These are phyloP conservation scores for Cystofilobasidium bisporidii DNA, from an alignment of 768 basidiomycete genomes.

Conservation along the genomic window DNA sequence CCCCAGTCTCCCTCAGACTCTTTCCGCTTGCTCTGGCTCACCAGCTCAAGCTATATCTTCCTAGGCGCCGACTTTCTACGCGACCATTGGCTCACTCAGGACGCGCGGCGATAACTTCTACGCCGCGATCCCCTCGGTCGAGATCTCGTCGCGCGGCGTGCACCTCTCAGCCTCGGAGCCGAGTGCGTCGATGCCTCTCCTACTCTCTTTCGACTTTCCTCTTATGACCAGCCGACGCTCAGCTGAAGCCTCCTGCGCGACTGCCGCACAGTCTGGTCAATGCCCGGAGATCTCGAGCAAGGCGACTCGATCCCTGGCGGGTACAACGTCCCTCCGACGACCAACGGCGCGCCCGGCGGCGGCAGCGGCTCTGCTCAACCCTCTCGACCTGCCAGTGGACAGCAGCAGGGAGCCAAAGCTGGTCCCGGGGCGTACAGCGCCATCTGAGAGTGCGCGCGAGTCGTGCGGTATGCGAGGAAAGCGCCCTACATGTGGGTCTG, in stretches of 20 bases:
- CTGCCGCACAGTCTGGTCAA: constrained; percentile 9
- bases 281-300: constrained; percentile 16
- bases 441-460: not conserved
- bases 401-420: not conserved
- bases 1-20: too few relatives aligned
- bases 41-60: not conserved
- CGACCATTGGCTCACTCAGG: constrained; percentile 7
- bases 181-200: not conserved
- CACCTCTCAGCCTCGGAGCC: constrained; percentile 5
- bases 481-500: too few relatives aligned
- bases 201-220: too few relatives aligned
- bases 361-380: not conserved
- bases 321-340: constrained; percentile 5
- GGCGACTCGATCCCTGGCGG: not conserved
- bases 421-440: constrained; percentile 1
- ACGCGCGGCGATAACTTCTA: constrained; percentile 21
- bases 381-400: not conserved
- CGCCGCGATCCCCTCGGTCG: constrained; percentile 9
- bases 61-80: constrained; percentile 17
- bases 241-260: not conserved
- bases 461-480: too few relatives aligned
- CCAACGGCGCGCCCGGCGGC: not conserved
- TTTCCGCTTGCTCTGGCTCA: too few relatives aligned
- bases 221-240: too few relatives aligned
- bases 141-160: constrained; percentile 23